Evolutionary conservation across 495 filamentous ascomycete genomes (phyloP), one percentile per base, ranked within the genome.

Genomic region (Letharia columbiana): DNA sequence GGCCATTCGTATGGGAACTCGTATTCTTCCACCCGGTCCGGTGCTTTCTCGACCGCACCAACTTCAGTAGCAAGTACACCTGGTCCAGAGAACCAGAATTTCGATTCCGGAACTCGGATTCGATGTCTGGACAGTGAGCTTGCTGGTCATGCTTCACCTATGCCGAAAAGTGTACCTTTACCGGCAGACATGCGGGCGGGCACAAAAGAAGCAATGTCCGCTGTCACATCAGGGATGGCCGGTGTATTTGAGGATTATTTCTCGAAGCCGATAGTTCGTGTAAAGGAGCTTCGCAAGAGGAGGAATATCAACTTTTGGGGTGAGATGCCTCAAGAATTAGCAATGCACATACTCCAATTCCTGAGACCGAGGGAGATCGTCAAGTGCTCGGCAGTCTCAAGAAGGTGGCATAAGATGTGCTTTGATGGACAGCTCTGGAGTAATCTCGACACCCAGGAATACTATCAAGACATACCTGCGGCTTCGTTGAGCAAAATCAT

Each of bases 341-440:
- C 87, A 70, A 82, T 94, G 67, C 75, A 87, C 45, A 86, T 98
- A 62, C 83, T 98, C 64, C 79, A 82, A 7, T 91, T 88, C 71
- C 76, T 98, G 39, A 82, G 77, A 39, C 92, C 93, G 15, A 90
- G 85, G 70, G 88, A 98, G 73, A 84, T 98, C 59, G 84, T 98
- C 13, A 86, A 89, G 62, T 85, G 84, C 59, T 95, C 94, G 8
- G 76, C 82, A 18, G 89, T 96, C n/a, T 91, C 86, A 71, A 91
- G 85, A 71, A 73, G 81, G 20, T 98, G 94, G 82, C 80, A 96
- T 74, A 77, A 82, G 42, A 88, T 91, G 80, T 97, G 93, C 77
- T 96, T 91, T 68, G 94, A 98, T 74, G 94, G 94, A 11, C 94
- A 98, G 75, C 77, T 98, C 23, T 98, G 94, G 94, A 84, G 83